phyloP scores from a whole-genome alignment of 2,329 filamentous ascomycete species.

The Fusarium incarnatum region DNA sequence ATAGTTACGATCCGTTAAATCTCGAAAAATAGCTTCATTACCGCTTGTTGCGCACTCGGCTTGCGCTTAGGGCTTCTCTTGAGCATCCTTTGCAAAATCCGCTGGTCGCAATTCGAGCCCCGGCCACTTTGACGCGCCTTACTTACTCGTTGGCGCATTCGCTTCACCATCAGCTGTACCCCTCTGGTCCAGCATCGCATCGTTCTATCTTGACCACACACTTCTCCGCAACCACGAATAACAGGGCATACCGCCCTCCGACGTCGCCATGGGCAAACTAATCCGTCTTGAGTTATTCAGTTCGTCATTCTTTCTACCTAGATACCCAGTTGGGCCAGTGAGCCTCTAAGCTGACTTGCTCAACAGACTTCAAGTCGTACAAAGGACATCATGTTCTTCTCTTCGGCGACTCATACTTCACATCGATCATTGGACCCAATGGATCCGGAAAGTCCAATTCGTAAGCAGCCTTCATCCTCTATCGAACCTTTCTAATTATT shows the following conservation, averaged over 20 bases:
- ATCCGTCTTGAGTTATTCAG: slow-evolving; percentile 94
- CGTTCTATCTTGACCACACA: slow-evolving; percentile 15
- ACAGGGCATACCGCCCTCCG: slow-evolving; percentile 30
- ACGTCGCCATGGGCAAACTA: slow-evolving; percentile 88
- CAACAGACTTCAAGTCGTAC: slow-evolving; percentile 96
- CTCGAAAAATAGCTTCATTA: slow-evolving; percentile 16
- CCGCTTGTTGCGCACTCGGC: slow-evolving; percentile 3
- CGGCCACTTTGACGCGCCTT: slow-evolving; percentile 42
- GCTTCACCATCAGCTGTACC: slow-evolving; percentile 34
- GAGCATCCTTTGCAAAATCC: slow-evolving; percentile 29
- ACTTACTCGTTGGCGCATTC: slow-evolving; percentile 34
- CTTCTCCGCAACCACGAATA: slow-evolving; percentile 9
- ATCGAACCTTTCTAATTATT: slow-evolving; percentile 9
- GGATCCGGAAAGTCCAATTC: slow-evolving; percentile 99
- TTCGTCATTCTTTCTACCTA: slow-evolving; percentile 58
- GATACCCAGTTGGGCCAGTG: slow-evolving; percentile 1
- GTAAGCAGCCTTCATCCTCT: slow-evolving; percentile 61
- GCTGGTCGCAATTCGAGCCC: slow-evolving; percentile 33
- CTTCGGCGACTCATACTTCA: slow-evolving; percentile 98
- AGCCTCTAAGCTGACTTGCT: slow-evolving; percentile 29
- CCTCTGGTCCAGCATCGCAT: slow-evolving; percentile 28
- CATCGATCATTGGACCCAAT: slow-evolving; percentile 99
- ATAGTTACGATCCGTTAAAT: slow-evolving; percentile 7
- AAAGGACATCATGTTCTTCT: slow-evolving; percentile 94
- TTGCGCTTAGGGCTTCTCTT: background rate